phyloP scores from a whole-genome alignment of 495 filamentous ascomycete species.

The Penicillium coprophilum region DNA sequence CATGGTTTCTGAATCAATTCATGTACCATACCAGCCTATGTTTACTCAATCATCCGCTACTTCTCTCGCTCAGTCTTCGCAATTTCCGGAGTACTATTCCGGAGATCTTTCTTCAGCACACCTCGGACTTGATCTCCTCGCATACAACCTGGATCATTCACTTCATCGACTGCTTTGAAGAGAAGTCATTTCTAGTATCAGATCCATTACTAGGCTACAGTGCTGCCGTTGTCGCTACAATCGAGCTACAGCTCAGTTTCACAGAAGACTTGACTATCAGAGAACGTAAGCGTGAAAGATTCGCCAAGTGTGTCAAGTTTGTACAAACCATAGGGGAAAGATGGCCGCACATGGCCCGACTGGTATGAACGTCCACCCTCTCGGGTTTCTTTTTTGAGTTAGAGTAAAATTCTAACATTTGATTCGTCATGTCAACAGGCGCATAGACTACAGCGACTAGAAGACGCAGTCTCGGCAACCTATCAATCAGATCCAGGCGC shows the following conservation, averaged over 20 bases:
- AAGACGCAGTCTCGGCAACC: conserved; percentile 47
- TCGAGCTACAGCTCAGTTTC: conserved; percentile 51
- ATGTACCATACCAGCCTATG: conserved; percentile 52
- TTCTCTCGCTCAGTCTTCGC: conserved; percentile 45
- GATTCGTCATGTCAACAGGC: conserved; percentile 27
- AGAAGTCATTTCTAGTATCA: conserved; percentile 42
- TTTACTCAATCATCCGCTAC: conserved; percentile 48
- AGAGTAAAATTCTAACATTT: neutral
- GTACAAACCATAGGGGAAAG: conserved; percentile 39
- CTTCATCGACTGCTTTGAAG: conserved; percentile 49
- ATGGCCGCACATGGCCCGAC: conserved; percentile 50
- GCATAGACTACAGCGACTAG: conserved; percentile 41
- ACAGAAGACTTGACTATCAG: conserved; percentile 38
- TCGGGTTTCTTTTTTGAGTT: neutral
- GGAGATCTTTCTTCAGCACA: conserved; percentile 51
- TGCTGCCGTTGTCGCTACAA: conserved; percentile 50
- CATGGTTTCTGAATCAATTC: conserved; percentile 50
- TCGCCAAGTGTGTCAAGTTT: conserved; percentile 48
- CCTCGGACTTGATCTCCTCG: conserved; percentile 46
- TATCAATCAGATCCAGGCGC: conserved; percentile 40
- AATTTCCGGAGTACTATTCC: conserved; percentile 49
- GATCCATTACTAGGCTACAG: conserved; percentile 51
- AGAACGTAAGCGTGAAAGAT: conserved; percentile 44
- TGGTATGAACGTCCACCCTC: conserved; percentile 31
- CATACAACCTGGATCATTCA: conserved; percentile 51